Base-by-base conservation (phyloP, 208 protist genomes). In the Leishmania lainsoni region DNA sequence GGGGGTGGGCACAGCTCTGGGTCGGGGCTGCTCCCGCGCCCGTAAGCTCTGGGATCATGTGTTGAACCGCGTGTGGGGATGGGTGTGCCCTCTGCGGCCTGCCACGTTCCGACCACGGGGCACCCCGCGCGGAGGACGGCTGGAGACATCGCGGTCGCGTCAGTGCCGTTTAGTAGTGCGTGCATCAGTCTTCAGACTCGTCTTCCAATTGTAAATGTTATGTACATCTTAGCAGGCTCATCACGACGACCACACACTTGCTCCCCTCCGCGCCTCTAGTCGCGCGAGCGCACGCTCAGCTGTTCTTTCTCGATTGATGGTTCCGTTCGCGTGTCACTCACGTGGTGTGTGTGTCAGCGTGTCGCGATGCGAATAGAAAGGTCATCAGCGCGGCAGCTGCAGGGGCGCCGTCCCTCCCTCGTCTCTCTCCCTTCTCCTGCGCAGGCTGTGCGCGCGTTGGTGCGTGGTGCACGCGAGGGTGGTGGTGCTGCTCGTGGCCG, bases 241-340 rank as follows among this genome's bases (percentile, higher is more conserved):
- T 83, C 80, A 79, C 74, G 52, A 73, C 72, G 72, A 75, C 72
- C 74, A 65, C 77, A 5, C 69, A 45, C 56, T 29, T 52, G n/a
- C 70, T n/a, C 35, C 22, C 52, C 14, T 48, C 65, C 42, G 29
- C 71, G 58, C 78, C 6, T 5, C 68, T 1, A 9, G 10, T 17
- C 54, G n/a, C 70, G 5, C 56, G 12, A 45, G 59, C 79, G 59
- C 79, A 48, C 83, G 58, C 83, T 76, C 74, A 92, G 91, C 45
- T 97, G 72, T 42, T 89, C 85, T 49, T 80, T 89, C 85, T 98
- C 94, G 68, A 96, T 78, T 66, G 96, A 76, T 59, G 86, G 82
- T 93, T 97, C 51, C 88, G 52, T 84, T 84, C 80, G 80, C 80
- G 26, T 84, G 79, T 74, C 94, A 93, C 51, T 97, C 81, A 87